Base-by-base conservation (phyloP, 257 asterid species). In the Thymus mandschuricus region DNA sequence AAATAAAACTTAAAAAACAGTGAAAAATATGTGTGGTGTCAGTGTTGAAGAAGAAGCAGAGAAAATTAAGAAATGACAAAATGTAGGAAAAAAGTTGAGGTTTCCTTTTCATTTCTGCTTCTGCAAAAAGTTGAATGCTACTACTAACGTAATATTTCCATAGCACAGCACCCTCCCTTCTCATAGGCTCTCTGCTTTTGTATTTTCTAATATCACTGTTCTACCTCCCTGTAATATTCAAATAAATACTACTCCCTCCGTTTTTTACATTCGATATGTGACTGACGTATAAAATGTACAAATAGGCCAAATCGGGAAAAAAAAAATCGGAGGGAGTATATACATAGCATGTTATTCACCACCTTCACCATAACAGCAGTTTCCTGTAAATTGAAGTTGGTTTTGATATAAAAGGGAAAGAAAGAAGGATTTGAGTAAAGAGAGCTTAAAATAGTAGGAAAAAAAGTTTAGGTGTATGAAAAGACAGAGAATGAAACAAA, bases 401-500 rank as follows among this genome's bases (percentile, higher is more conserved):
- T 4, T 38, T 38, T 38, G 41, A 38, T 38, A 38, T 38, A 38
- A 38, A 38, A 5, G 1, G 6, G 6, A 0, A 38, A 38, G 41
- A 38, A 38, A 4, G 6, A 38, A 38, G 6, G 41, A 38, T 3
- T 38, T 38, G 41, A 38, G 41, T 2, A 3, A 21, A 34, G 0
- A 38, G 41, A 4, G 6, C 41, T 38, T 38, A 38, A 52, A 52
- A 52, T 10, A 52, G 59, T 6, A 52, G 30, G 56, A 6, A n/a
- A 60, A 9, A 35, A 7, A 0, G 10, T 21, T 38, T 5, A 4
- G 3, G 54, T 8, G 28, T 56, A 55, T 58, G 58, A 44, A 30
- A 58, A 50, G 45, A 66, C 46, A 66, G 11, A 34, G 56, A 46
- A 30, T 64, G 58, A 64, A 64, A 15, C 3, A 52, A 60, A 68